Conservation (phyloP, 495 filamentous ascomycete genomes). For the Penicillium arizonense region DNA sequence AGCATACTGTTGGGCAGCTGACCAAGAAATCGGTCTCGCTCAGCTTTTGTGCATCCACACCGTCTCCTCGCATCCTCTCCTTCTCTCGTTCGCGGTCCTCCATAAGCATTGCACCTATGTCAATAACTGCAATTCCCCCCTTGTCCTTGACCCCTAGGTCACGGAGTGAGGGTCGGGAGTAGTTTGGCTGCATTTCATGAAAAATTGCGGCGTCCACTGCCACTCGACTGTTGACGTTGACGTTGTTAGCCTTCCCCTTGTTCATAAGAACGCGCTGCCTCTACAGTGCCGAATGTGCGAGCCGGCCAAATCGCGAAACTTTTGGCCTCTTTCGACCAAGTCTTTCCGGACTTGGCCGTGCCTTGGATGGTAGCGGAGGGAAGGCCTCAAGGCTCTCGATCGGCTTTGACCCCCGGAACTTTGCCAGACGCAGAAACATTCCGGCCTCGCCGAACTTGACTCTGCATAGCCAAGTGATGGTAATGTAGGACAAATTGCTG, state of each 20-base stretch:
- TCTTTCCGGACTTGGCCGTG: slow-evolving; percentile 16
- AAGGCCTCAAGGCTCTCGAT: slow-evolving; percentile 29
- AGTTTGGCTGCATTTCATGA: slow-evolving; percentile 26
- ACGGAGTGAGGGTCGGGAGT: slow-evolving; percentile 22
- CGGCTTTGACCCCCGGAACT: slow-evolving; percentile 28
- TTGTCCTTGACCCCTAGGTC: slow-evolving; percentile 9
- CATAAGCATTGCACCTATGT: slow-evolving; percentile 13
- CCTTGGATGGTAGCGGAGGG: slow-evolving; percentile 23
- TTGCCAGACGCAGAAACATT: slow-evolving; percentile 20
- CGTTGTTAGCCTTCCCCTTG: slow-evolving; percentile 21
- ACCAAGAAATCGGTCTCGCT: slow-evolving; percentile 25
- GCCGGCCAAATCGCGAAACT: slow-evolving; percentile 25
- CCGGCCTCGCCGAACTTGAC: slow-evolving; percentile 19
- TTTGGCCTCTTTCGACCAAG: slow-evolving; percentile 25
- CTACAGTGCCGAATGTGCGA: slow-evolving; percentile 17
- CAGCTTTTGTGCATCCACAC: slow-evolving; percentile 19
- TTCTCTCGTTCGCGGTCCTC: slow-evolving; percentile 23
- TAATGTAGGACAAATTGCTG: too few relatives aligned
- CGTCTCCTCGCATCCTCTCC: slow-evolving; percentile 19
- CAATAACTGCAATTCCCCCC: slow-evolving; percentile 11
- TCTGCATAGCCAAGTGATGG: too few relatives aligned
- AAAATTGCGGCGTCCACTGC: slow-evolving; percentile 24
- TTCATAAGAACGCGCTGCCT: slow-evolving; percentile 27
- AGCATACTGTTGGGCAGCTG: slow-evolving; percentile 23
- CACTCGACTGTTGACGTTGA: slow-evolving; percentile 25